A percentile compares a stretch with the other conserved stretches of the same genome.
Conservation (phyloP, 805 yeast species). For the Kodamaea sagamina region DNA sequence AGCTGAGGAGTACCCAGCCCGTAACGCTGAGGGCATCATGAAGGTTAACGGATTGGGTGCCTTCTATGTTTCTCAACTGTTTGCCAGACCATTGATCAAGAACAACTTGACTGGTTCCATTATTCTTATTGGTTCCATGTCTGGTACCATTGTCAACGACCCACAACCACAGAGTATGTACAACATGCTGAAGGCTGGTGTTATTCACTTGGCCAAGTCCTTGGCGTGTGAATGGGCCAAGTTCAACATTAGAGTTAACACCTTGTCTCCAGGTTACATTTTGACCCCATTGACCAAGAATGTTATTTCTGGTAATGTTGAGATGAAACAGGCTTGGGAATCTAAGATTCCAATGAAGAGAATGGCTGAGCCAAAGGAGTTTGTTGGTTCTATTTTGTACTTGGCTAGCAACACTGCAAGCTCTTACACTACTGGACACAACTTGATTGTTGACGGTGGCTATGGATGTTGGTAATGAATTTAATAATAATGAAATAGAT, state of each 20-base stretch:
- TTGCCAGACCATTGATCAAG: constrained; percentile 66
- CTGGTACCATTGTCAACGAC: constrained; percentile 73
- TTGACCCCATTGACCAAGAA: constrained; percentile 76
- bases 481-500: constrained; percentile 1
- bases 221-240: constrained; percentile 83
- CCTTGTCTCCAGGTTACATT: constrained; percentile 79
- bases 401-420: constrained; percentile 71
- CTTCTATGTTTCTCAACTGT: constrained; percentile 69
- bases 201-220: constrained; percentile 73
- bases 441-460: constrained; percentile 83
- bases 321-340: constrained; percentile 72
- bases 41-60: constrained; percentile 77
- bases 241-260: constrained; percentile 72
- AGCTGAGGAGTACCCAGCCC: constrained; percentile 74
- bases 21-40: constrained; percentile 65
- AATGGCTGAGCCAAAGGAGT: constrained; percentile 84
- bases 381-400: constrained; percentile 74
- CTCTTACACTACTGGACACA: constrained; percentile 81
- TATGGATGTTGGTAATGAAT: constrained; percentile 70
- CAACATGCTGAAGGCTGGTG: constrained; percentile 87
- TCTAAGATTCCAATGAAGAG: constrained; percentile 72
- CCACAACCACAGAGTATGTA: constrained; percentile 81
- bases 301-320: constrained; percentile 60
- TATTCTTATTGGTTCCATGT: constrained; percentile 76
- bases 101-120: constrained; percentile 59